Evolutionary conservation across 208 protist genomes (phyloP).

Genomic region (Leishmania amazonensis): DNA sequence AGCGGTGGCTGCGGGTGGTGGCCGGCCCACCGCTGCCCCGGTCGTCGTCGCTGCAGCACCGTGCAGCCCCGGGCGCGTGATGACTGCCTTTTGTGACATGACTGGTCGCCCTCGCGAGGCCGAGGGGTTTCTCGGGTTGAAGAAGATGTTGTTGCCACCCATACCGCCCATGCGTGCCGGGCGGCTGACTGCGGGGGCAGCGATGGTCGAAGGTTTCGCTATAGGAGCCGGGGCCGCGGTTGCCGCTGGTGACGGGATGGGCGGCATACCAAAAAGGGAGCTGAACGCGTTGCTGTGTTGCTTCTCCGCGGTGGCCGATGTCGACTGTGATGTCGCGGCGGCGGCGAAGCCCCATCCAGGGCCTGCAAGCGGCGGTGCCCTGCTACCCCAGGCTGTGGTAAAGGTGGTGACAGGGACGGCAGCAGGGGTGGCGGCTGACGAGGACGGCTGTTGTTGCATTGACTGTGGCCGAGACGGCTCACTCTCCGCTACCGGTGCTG

Average conservation of each 20-base stretch:
- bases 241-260: background rate
- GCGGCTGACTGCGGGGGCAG: background rate
- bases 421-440: background rate
- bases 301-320: constrained; percentile 3
- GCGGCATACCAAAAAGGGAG: constrained; percentile 28
- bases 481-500: constrained; percentile 11
- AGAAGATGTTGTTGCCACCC: constrained; percentile 47
- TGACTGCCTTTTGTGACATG: constrained; percentile 35
- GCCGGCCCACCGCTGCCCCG: background rate
- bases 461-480: background rate
- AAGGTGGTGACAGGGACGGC: constrained; percentile 29
- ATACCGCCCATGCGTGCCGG: background rate
- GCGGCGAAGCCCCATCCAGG: constrained; percentile 12
- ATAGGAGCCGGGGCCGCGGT: background rate
- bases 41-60: background rate
- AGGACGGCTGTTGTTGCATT: constrained; percentile 8
- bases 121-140: constrained; percentile 37
- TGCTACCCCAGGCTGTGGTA: constrained; percentile 26
- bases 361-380: background rate
- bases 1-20: background rate
- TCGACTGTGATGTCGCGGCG: background rate
- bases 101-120: constrained; percentile 26
- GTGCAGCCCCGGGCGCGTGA: constrained; percentile 22
- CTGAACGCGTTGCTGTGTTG: constrained; percentile 33
- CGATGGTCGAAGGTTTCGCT: background rate